Evolutionary conservation across 768 basidiomycete species (phyloP), one percentile per base, ranked within the genome.

Genomic region (Glaciozyma martinii): DNA sequence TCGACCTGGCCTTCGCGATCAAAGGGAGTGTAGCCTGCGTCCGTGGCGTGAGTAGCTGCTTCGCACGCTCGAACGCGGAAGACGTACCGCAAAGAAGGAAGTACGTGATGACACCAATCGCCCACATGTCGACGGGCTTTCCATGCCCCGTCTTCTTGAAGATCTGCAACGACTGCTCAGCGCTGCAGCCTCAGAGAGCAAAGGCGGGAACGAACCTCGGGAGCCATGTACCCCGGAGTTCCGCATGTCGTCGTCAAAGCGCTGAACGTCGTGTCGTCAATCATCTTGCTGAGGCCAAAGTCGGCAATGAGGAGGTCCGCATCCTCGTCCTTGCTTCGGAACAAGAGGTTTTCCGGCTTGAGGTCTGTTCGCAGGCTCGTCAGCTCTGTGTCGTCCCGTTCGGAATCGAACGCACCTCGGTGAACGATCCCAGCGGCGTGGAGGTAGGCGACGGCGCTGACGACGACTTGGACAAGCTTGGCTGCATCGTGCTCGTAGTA

Each of bases 81-180:
- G 18, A 40, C 55, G 55, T 27, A 56, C 55, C 85, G 59, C 85
- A 86, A 32, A 97, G 85, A 5, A 97, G 80, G 85, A 95, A 95
- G 78, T 97, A 97, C 18, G 94, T 89, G 76, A 99, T 93, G 56
- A 99, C 94, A 46, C 94, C 94, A 84, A 98, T 93, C 1, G 94
- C 92, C 93, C 91, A 93, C 61, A 94, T 78, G 73, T 94, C 94
- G 23, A 95, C 93, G 13, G 93, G 92, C 78, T 89, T 95, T 49
- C 87, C 84, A 72, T 99, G 94, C 5, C 94, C 94, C 61, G 87
- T 88, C 63, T 72, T 73, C 33, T 68, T 65, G 67, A 68, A 73
- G 58, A 95, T 94, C 76, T 99, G 23, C 46, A 23, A 47, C 44
- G 46, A 12, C 19, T 25, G 5, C 8, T 21, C 21, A 47, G 46